A percentile compares a stretch with the other conserved stretches of the same genome.
Evolutionary conservation across 495 filamentous ascomycete species (phyloP).

Genomic region (Recurvomyces mirabilis): DNA sequence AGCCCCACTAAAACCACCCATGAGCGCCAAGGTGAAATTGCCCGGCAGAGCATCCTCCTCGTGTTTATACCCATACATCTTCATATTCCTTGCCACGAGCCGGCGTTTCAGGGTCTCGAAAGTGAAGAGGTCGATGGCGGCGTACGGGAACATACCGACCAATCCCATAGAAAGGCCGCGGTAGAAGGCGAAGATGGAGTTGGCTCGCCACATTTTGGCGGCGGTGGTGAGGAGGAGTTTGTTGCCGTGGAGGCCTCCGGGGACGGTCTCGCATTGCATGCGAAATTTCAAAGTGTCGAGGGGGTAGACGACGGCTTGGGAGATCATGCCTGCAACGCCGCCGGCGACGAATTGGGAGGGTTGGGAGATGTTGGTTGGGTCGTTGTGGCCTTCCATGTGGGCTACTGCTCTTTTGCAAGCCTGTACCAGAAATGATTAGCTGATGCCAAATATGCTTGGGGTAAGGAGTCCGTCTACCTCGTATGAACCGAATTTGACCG

Average conservation of each 20-base stretch:
- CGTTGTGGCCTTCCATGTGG: conserved; percentile 74
- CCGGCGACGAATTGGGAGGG: conserved; percentile 85
- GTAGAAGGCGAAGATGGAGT: conserved; percentile 69
- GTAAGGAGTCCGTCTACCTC: conserved; percentile 43
- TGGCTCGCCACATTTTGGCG: conserved; percentile 68
- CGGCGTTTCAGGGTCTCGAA: conserved; percentile 83
- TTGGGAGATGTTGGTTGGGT: conserved; percentile 64
- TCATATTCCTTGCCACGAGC: conserved; percentile 60
- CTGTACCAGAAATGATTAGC: conserved; percentile 29
- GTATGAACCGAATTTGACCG: conserved; percentile 93
- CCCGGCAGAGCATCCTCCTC: conserved; percentile 71
- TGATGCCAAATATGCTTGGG: too few relatives aligned
- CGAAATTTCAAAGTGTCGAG: conserved; percentile 97
- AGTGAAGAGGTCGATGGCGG: conserved; percentile 87
- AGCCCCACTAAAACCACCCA: conserved; percentile 85
- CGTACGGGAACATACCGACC: conserved; percentile 94
- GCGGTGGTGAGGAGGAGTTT: conserved; percentile 70
- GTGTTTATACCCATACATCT: conserved; percentile 29
- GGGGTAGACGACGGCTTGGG: conserved; percentile 89
- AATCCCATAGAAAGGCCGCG: conserved; percentile 87
- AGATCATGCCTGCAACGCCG: conserved; percentile 86
- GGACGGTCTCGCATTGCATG: conserved; percentile 87
- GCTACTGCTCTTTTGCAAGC: conserved; percentile 82
- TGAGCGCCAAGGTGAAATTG: conserved; percentile 66
- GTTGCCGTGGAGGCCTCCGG: conserved; percentile 75